Base-by-base conservation (phyloP, 179 eudicot species). In the Camellia oleifera region DNA sequence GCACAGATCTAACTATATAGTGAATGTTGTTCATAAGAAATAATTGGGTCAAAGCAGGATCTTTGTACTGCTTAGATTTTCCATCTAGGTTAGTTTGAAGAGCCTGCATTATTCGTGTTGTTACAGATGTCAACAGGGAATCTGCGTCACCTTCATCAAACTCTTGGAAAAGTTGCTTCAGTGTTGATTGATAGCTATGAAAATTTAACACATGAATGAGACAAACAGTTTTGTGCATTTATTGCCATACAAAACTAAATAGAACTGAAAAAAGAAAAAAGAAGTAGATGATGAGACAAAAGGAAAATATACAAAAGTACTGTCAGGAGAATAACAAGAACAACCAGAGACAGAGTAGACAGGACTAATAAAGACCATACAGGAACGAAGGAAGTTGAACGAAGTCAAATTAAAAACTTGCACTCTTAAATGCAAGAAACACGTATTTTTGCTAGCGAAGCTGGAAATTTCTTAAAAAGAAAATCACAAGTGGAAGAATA, bases 11-110 rank as follows among this genome's bases (percentile, higher is more conserved):
- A 26, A 93, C 98, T 70, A 95, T 93, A 77, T 93, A 93, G 86
- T 95, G 98, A 46, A 93, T 90, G 77, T 95, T 95, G 90, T 95
- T 95, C 98, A 95, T 95, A 60, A 95, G 89, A 84, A 95, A 95
- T 69, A 95, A 77, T 81, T 93, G 97, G 40, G 97, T 90, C 74
- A 95, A 84, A 62, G 98, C 91, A 67, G 91, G 83, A 86, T 95
- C 98, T 88, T 87, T 95, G 65, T 95, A 95, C 79, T 88, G 94
- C 90, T 91, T 93, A 72, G 98, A 90, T 88, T 95, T 95, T 76
- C 89, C 97, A 61, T 95, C 98, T 50, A 95, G 82, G 79, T 95
- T 95, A 81, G 23, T 89, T 80, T 88, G 93, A 68, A 95, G 97
- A 76, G 97, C 98, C 87, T 88, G 95, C 92, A 93, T 88, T 76